Conservation (phyloP, 169 alveolate genomes). For the Plasmodium yoelii region DNA sequence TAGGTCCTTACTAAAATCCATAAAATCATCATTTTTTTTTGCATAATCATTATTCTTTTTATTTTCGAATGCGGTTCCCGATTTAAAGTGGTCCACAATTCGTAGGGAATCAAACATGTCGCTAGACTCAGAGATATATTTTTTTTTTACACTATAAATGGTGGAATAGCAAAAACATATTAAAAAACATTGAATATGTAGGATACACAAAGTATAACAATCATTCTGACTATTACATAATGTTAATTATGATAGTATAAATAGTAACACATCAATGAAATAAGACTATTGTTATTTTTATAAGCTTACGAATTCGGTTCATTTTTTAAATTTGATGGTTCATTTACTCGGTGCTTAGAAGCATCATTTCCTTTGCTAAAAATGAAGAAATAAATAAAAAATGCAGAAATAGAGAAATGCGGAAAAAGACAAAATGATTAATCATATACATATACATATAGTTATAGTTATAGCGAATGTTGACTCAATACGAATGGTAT, state of each 20-base stretch:
- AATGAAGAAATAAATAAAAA: neutral
- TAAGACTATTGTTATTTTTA: neutral
- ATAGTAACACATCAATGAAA: too few species aligned
- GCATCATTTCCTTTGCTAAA: neutral
- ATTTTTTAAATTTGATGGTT: neutral
- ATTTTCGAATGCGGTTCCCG: neutral
- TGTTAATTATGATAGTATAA: too few species aligned
- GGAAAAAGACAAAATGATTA: neutral
- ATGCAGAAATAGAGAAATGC: neutral
- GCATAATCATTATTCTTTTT: constrained; percentile 17
- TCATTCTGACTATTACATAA: too few species aligned
- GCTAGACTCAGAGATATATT: neutral
- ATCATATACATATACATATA: too few species aligned
- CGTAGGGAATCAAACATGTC: constrained; percentile 58
- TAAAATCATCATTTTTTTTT: constrained; percentile 4
- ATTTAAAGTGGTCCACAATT: constrained; percentile 39
- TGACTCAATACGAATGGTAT: too few species aligned
- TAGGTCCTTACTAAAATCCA: constrained; percentile 1
- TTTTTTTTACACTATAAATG: constrained; percentile 2
- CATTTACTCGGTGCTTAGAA: neutral
- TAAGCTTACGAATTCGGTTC: constrained; percentile 2
- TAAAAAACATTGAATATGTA: too few species aligned
- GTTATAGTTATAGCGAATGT: too few species aligned
- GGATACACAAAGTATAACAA: too few species aligned
- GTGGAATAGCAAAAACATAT: neutral